These are phyloP conservation scores for Hyaloscypha hepaticicola DNA, from an alignment of 495 filamentous ascomycete genomes.

Conservation along the genomic window DNA sequence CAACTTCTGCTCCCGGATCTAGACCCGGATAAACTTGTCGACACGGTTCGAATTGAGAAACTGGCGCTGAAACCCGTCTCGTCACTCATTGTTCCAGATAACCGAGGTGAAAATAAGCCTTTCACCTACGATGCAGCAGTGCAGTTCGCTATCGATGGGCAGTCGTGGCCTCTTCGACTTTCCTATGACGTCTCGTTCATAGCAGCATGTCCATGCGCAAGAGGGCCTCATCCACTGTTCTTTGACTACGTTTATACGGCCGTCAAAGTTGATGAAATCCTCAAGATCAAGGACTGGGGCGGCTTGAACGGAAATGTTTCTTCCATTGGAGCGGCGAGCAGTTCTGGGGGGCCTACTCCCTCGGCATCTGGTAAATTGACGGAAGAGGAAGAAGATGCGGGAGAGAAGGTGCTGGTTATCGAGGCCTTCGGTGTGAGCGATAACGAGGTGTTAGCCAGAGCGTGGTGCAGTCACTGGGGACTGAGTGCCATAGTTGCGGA, in stretches of 20 bases:
- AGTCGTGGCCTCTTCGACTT: constrained; percentile 61
- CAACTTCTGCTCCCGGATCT: constrained; percentile 50
- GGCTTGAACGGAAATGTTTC: constrained; percentile 25
- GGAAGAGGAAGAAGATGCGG: constrained; percentile 32
- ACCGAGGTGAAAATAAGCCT: constrained; percentile 34
- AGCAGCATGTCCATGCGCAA: constrained; percentile 62
- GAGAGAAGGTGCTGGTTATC: constrained; percentile 64
- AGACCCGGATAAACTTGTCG: constrained; percentile 45
- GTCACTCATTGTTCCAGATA: constrained; percentile 24
- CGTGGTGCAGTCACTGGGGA: constrained; percentile 72
- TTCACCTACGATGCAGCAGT: constrained; percentile 60
- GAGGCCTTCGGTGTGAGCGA: constrained; percentile 68
- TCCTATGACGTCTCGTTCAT: constrained; percentile 66
- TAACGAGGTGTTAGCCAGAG: constrained; percentile 71
- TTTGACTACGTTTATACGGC: constrained; percentile 60
- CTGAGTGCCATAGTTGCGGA: constrained; percentile 65
- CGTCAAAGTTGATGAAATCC: constrained; percentile 57
- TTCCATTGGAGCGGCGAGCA: background rate
- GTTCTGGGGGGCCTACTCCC: background rate
- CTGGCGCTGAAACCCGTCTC: constrained; percentile 48
- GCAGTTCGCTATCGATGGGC: constrained; percentile 64
- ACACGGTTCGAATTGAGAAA: constrained; percentile 64
- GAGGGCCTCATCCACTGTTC: constrained; percentile 68
- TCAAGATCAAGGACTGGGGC: constrained; percentile 62
- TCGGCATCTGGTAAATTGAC: constrained; percentile 31